Evolutionary conservation across 192 early-diverging fungal species (phyloP).

Genomic region (Linnemannia hyalina): DNA sequence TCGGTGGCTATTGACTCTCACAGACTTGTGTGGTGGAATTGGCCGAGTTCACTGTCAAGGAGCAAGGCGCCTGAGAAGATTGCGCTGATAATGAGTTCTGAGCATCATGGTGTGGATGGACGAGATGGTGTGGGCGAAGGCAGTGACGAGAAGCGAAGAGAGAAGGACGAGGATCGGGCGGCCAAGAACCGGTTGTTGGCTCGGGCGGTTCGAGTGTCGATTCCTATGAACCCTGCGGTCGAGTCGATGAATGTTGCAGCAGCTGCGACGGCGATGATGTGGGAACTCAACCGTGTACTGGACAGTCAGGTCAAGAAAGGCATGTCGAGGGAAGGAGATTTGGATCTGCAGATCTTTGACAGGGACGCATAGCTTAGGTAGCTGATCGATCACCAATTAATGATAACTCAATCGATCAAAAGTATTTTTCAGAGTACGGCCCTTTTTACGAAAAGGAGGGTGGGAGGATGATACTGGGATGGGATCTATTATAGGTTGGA

Average conservation of each 20-base stretch:
- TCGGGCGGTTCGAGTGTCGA: slow-evolving; percentile 56
- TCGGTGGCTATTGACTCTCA: background rate
- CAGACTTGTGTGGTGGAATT: slow-evolving; percentile 51
- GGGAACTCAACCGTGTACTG: slow-evolving; percentile 54
- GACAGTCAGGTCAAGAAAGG: background rate
- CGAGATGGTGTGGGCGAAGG: background rate
- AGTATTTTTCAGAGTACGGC: too few relatives aligned
- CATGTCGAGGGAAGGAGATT: background rate
- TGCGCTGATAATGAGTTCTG: slow-evolving; percentile 61
- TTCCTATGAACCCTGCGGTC: slow-evolving; percentile 58
- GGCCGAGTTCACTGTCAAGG: slow-evolving; percentile 23
- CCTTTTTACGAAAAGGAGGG: background rate
- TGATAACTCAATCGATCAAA: background rate
- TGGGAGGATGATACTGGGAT: background rate
- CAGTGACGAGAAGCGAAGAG: background rate
- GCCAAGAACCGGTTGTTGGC: slow-evolving; percentile 32
- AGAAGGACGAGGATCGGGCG: slow-evolving; percentile 8
- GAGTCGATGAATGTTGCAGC: slow-evolving; percentile 63
- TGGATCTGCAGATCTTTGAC: slow-evolving; percentile 9
- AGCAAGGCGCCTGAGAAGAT: slow-evolving; percentile 40
- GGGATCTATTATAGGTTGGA: slow-evolving; percentile 18
- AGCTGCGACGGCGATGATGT: slow-evolving; percentile 61
- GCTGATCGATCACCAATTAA: too few relatives aligned
- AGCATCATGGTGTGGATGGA: slow-evolving; percentile 56
- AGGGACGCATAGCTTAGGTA: background rate